A percentile compares a stretch with the other conserved stretches of the same genome.
Conservation (phyloP, 1,284 basidiomycete genomes). For the Xerocomus nothofagi region DNA sequence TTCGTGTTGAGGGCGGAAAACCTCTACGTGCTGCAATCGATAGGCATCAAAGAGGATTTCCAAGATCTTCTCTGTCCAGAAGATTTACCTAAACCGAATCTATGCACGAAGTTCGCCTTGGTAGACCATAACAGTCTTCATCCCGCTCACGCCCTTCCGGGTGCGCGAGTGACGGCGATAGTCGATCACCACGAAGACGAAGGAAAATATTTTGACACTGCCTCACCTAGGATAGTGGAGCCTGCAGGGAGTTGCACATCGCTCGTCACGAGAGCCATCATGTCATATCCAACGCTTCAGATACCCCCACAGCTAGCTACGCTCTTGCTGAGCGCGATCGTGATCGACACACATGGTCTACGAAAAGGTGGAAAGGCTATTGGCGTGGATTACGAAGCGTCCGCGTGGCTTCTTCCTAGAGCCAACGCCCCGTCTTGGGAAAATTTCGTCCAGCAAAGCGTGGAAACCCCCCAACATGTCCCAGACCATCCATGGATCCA, state of each 20-base stretch:
- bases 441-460: constrained; percentile 7
- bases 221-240: constrained; percentile 65
- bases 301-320: constrained; percentile 66
- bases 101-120: constrained; percentile 70
- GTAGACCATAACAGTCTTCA: constrained; percentile 88
- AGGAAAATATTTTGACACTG: constrained; percentile 58
- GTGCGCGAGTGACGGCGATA: constrained; percentile 65
- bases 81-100: constrained; percentile 45
- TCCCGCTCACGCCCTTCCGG: constrained; percentile 48
- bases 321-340: constrained; percentile 76
- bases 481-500: constrained; percentile 42
- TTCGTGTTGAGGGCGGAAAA: constrained; percentile 88
- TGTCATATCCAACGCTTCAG: constrained; percentile 32
- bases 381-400: constrained; percentile 59
- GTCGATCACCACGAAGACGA: constrained; percentile 97
- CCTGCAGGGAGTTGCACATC: constrained; percentile 81
- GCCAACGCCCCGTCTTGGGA: constrained; percentile 39
- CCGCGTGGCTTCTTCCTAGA: constrained; percentile 55
- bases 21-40: constrained; percentile 64
- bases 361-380: constrained; percentile 77
- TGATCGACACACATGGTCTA: constrained; percentile 83
- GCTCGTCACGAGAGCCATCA: constrained; percentile 62
- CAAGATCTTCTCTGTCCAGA: constrained; percentile 58
- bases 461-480: constrained; percentile 8
- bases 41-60: constrained; percentile 48